Evolutionary conservation across 2,329 filamentous ascomycete genomes (phyloP).

Genomic region (Chaetomium strumarium): DNA sequence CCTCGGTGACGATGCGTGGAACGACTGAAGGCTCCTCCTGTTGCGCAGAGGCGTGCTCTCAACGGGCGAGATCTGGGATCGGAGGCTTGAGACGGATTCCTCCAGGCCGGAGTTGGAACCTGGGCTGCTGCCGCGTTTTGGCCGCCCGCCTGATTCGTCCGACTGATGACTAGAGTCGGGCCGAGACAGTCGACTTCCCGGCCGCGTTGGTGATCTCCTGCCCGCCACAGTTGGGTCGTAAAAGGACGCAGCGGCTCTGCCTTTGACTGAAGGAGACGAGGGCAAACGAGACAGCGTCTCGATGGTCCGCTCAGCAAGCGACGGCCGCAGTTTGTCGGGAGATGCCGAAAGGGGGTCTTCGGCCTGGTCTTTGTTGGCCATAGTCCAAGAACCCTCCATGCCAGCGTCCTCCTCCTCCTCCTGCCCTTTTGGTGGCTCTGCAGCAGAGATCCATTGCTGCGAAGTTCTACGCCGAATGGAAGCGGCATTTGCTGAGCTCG

Average conservation of each 20-base stretch:
- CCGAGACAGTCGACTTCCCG: conserved; percentile 40
- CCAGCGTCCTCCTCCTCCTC: conserved; percentile 14
- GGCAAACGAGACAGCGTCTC: conserved; percentile 76
- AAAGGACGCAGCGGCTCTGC: conserved; percentile 61
- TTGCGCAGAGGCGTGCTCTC: conserved; percentile 39
- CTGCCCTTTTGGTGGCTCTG: conserved; percentile 7
- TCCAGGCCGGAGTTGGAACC: conserved; percentile 48
- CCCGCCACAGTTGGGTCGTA: conserved; percentile 59
- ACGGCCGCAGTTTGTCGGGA: conserved; percentile 39
- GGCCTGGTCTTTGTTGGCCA: conserved; percentile 1
- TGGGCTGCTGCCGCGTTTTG: conserved; percentile 47
- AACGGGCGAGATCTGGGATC: conserved; percentile 39
- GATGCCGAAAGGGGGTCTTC: conserved; percentile 7
- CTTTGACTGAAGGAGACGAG: conserved; percentile 65
- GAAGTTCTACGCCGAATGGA: conserved; percentile 17
- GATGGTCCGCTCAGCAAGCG: conserved; percentile 76
- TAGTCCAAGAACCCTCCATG: conserved; percentile 1
- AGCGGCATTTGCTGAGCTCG: conserved; percentile 13
- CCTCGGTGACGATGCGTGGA: conserved; percentile 32
- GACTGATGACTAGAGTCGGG: conserved; percentile 56
- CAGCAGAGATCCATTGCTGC: conserved; percentile 24
- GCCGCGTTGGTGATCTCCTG: conserved; percentile 44
- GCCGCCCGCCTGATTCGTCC: conserved; percentile 51
- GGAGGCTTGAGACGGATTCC: conserved; percentile 38
- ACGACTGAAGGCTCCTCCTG: conserved; percentile 31